A percentile compares a stretch with the other conserved stretches of the same genome.
Evolutionary conservation across 78 protist genomes (phyloP).

Genomic region (Neovahlkampfia damariscottae): DNA sequence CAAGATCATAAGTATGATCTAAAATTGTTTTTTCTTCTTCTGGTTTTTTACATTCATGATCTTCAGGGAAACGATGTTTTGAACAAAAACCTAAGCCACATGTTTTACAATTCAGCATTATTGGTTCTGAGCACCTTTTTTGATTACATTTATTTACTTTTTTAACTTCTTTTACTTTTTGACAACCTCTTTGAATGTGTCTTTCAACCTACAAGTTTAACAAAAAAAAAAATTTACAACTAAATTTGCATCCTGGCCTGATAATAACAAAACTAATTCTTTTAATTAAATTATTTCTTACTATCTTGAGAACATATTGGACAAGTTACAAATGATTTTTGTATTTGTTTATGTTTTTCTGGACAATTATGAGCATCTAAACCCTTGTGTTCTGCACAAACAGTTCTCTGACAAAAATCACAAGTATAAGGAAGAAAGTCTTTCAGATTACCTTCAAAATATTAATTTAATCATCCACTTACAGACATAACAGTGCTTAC

Average conservation of each 20-base stretch:
- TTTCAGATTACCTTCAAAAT: background rate
- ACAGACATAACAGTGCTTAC: background rate
- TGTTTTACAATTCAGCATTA: too few species aligned
- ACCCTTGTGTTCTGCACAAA: conserved; percentile 22
- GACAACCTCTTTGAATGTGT: too few species aligned
- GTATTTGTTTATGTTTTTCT: conserved; percentile 33
- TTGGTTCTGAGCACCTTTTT: too few species aligned
- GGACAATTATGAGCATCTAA: conserved; percentile 24
- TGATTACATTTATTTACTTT: too few species aligned
- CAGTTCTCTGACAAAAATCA: conserved; percentile 72
- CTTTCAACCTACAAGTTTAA: too few species aligned
- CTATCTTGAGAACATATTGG: conserved; percentile 33
- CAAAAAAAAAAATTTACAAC: too few species aligned
- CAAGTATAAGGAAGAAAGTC: conserved; percentile 32
- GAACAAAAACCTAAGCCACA: too few species aligned
- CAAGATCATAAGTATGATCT: conserved; percentile 25
- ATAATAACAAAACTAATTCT: conserved; percentile 30
- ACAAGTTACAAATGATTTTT: conserved; percentile 19
- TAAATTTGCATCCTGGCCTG: too few species aligned
- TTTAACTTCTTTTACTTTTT: too few species aligned
- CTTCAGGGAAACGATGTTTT: too few species aligned
- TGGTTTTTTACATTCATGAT: background rate
- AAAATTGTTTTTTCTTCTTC: conserved; percentile 32
- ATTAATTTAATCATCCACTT: background rate
- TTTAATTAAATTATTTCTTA: conserved; percentile 16